phyloP scores from a whole-genome alignment of 2,329 filamentous ascomycete species.

The Talaromyces sp. region DNA sequence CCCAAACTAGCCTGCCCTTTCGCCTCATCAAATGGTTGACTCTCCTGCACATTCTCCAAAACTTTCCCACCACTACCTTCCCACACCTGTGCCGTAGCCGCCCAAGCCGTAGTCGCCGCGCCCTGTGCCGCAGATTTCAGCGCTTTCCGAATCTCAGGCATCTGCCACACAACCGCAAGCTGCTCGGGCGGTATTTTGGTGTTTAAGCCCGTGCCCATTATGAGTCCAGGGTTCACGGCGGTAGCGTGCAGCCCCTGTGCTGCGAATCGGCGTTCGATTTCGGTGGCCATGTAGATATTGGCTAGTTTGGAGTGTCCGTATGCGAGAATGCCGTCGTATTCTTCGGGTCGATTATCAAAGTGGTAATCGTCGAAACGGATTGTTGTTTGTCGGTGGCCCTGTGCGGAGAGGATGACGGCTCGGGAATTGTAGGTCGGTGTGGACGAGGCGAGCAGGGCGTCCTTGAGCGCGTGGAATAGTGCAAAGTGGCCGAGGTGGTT shows the following conservation, averaged over 20 bases:
- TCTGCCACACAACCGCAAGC: background rate
- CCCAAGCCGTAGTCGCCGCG: conserved; percentile 27
- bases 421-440: conserved; percentile 3
- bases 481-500: conserved; percentile 10
- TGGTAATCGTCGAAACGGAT: conserved; percentile 8
- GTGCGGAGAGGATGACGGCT: conserved; percentile 1
- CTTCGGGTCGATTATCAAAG: conserved; percentile 3
- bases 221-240: conserved; percentile 4
- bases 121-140: conserved; percentile 7
- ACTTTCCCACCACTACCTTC: conserved; percentile 25
- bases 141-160: background rate
- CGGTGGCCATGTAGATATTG: conserved; percentile 9
- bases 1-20: background rate
- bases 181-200: conserved; percentile 3
- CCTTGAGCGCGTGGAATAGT: conserved; percentile 8
- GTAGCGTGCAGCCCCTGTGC: conserved; percentile 5
- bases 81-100: conserved; percentile 26
- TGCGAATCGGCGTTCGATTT: conserved; percentile 5
- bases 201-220: conserved; percentile 2
- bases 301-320: conserved; percentile 9
- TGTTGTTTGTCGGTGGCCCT: conserved; percentile 6
- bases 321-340: conserved; percentile 3
- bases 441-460: conserved; percentile 5
- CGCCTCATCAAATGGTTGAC: background rate
- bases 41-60: conserved; percentile 10